Evolutionary conservation across 192 early-diverging fungal genomes (phyloP).

Genomic region (Linnemannia elongata): DNA sequence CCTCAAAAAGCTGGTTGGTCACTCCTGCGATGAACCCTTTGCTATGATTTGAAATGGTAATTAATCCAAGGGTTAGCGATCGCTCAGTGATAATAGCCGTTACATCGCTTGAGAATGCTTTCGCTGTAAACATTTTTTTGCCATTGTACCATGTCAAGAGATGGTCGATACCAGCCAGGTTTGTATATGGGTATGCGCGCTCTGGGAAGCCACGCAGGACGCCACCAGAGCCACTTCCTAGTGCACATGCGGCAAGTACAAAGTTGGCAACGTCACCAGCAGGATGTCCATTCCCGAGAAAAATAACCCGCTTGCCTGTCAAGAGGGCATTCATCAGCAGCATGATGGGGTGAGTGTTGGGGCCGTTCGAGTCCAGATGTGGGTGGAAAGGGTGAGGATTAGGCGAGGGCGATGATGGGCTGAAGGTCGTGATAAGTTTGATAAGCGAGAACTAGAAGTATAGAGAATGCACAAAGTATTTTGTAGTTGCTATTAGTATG

Average conservation of each 20-base stretch:
- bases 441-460: conserved; percentile 81
- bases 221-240: conserved; percentile 91
- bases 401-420: conserved; percentile 60
- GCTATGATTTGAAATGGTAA: conserved; percentile 40
- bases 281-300: conserved; percentile 91
- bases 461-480: neutral
- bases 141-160: conserved; percentile 81
- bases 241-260: conserved; percentile 89
- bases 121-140: neutral
- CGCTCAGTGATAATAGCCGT: neutral
- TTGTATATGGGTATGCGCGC: conserved; percentile 93
- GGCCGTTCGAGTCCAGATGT: conserved; percentile 89
- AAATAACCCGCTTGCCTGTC: conserved; percentile 94
- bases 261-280: conserved; percentile 94
- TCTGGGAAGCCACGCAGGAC: conserved; percentile 88
- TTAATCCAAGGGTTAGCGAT: neutral
- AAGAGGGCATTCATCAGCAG: conserved; percentile 91
- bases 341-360: conserved; percentile 88
- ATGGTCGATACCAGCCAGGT: conserved; percentile 87
- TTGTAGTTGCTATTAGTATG: neutral
- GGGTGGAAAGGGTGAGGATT: conserved; percentile 79
- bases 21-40: conserved; percentile 97
- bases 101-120: neutral
- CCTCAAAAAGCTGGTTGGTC: conserved; percentile 96
- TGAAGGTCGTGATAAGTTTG: conserved; percentile 84